Conservation (phyloP, 352 stramenopile genomes). For the Phytophthora melonis region DNA sequence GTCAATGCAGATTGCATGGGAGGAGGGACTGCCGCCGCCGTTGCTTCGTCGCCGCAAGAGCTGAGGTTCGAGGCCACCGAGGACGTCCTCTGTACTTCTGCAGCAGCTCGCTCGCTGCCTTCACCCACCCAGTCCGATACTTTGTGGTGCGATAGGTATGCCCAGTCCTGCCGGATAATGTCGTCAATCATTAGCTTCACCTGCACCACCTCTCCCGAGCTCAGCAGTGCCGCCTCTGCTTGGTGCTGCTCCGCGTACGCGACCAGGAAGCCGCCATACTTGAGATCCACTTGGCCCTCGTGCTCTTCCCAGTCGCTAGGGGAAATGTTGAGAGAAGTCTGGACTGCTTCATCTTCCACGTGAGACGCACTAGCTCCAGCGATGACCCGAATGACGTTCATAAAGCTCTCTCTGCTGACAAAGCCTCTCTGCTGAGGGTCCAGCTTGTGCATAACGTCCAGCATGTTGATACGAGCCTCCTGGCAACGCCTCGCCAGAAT, state of each 20-base stretch:
- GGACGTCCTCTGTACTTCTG: constrained; percentile 10
- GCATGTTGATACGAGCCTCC: constrained; percentile 39
- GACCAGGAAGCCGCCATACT: constrained; percentile 35
- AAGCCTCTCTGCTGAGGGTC: constrained; percentile 40
- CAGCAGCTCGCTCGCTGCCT: constrained; percentile 27
- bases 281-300: constrained; percentile 28
- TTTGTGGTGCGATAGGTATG: constrained; percentile 28
- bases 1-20: constrained; percentile 5
- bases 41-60: constrained; percentile 1
- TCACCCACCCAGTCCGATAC: constrained; percentile 32
- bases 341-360: constrained; percentile 13
- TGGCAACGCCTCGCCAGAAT: constrained; percentile 42
- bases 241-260: constrained; percentile 24
- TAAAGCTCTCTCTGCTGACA: constrained; percentile 36
- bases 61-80: background rate
- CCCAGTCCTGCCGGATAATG: constrained; percentile 32
- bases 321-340: constrained; percentile 21
- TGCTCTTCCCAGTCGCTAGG: constrained; percentile 27
- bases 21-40: background rate
- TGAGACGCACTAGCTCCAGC: constrained; percentile 11
- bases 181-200: constrained; percentile 38
- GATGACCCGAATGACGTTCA: constrained; percentile 41
- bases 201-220: constrained; percentile 16
- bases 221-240: constrained; percentile 9
- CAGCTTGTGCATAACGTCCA: constrained; percentile 32